Evolutionary conservation across 495 filamentous ascomycete species (phyloP).

Genomic region (Achaetomiella virescens): DNA sequence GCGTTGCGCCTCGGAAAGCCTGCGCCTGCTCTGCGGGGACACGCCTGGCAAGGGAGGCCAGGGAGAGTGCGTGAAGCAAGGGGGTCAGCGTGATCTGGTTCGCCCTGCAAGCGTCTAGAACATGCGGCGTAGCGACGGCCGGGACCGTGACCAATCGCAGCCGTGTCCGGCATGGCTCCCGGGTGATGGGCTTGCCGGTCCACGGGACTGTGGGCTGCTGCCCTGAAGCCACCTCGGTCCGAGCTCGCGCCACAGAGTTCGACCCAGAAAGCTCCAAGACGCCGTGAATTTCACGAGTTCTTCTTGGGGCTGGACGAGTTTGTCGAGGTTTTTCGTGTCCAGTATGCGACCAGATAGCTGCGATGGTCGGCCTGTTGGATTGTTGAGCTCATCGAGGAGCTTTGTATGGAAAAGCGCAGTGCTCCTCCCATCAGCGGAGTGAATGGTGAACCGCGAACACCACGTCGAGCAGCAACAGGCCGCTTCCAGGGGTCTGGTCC

Average conservation of each 20-base stretch:
- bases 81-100: constrained; percentile 31
- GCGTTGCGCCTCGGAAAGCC: constrained; percentile 25
- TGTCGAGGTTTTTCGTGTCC: not conserved
- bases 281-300: constrained; percentile 22
- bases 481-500: not conserved
- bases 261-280: constrained; percentile 20
- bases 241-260: constrained; percentile 21
- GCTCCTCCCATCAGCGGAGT: constrained; percentile 31
- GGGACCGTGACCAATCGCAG: constrained; percentile 26
- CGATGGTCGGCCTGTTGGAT: not conserved
- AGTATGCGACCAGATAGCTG: constrained; percentile 13
- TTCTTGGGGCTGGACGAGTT: constrained; percentile 17
- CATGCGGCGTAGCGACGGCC: not conserved
- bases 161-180: constrained; percentile 19
- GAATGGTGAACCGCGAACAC: constrained; percentile 32
- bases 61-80: constrained; percentile 26
- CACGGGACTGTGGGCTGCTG: constrained; percentile 15
- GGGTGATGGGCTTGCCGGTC: constrained; percentile 24
- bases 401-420: constrained; percentile 29
- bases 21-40: constrained; percentile 15
- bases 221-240: constrained; percentile 14
- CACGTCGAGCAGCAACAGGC: constrained; percentile 18
- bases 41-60: constrained; percentile 21
- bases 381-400: constrained; percentile 25
- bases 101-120: constrained; percentile 25